Evolutionary conservation across 352 stramenopile species (phyloP), one percentile per base, ranked within the genome.

Genomic region (Phytopythium vexans): DNA sequence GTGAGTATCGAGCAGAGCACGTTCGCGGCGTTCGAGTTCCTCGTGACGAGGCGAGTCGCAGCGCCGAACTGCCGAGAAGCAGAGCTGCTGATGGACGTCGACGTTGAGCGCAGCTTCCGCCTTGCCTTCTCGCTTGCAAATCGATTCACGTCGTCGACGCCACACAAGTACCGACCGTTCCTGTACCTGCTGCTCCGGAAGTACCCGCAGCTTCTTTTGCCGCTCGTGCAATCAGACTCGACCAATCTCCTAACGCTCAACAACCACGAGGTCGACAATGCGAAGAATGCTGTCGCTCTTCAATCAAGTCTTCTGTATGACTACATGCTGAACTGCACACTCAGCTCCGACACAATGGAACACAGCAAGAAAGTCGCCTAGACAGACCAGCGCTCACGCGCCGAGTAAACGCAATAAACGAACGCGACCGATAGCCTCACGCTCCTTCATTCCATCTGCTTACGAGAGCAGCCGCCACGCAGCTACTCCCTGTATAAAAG

Each of bases 221-320:
- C 52, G 12, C 34, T 59, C 21, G 47, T 68, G 12, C 16, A 66
- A n/a, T n/a, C n/a, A n/a, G n/a, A n/a, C n/a, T n/a, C n/a, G n/a
- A n/a, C n/a, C n/a, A n/a, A n/a, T n/a, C n/a, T n/a, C n/a, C n/a
- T n/a, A n/a, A n/a, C n/a, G n/a, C 33, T 10, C 14, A 32, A 36
- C 15, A 7, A 27, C 9, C 10, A 9, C 5, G 8, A 9, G 6
- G 31, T 48, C 4, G 4, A 5, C 21, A 10, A 54, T 4, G 31
- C 52, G 21, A 61, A 81, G 39, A 54, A 71, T n/a, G n/a, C n/a
- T n/a, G n/a, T n/a, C 8, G 67, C 74, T 3, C 61, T 87, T 1
- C 61, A 78, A 31, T 62, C 62, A 1, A 86, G 69, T 48, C 56
- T 89, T 32, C 33, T 81, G 27, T 87, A 86, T 54, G 78, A 89